Base-by-base conservation (phyloP, 2,329 filamentous ascomycete species). In the Aaosphaeria arxii region DNA sequence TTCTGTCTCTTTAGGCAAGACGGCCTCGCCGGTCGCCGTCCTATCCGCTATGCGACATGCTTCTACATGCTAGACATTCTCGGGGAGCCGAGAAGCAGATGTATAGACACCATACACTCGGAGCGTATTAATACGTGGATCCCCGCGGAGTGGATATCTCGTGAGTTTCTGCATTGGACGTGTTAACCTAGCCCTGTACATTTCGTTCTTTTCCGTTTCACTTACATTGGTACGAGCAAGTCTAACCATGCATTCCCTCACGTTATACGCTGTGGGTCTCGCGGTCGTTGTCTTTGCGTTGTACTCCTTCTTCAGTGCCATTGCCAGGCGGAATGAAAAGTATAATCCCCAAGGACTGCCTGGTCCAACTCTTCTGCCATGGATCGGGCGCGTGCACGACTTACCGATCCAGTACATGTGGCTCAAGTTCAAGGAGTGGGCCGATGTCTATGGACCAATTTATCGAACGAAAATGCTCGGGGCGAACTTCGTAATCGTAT, bases 351-450 rank as follows among this genome's bases (percentile, higher is more conserved):
- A 58, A 42, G 66, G 66, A 13, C 51, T 71, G 29, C 73, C 74
- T 33, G 74, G 74, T 9, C 74, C 74, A 13, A 58, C 61, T 7
- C 56, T 73, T 40, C 46, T 68, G n/a, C 66, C 66, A 24, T 70
- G 63, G 62, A 32, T 70, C 32, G 66, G 66, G 29, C 63, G 66
- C 6, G 58, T 70, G 39, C 66, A 70, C 47, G 66, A 70, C 42
- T 57, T 70, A 11, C 66, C 66, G 5, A 68, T 67, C 30, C 52
- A 69, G 31, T 68, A 64, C 52, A 69, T 70, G 66, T 82, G 78
- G 78, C 57, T 80, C 52, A 81, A 80, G 67, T 78, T 81, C 58
- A 64, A 68, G 45, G 66, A 69, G 43, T 70, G 66, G 66, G 56
- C 62, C 11, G 59, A 69, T 39, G 61, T 45, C 3, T 67, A 67